phyloP scores from a whole-genome alignment of 2,329 filamentous ascomycete species.

The Aspergillus niger region DNA sequence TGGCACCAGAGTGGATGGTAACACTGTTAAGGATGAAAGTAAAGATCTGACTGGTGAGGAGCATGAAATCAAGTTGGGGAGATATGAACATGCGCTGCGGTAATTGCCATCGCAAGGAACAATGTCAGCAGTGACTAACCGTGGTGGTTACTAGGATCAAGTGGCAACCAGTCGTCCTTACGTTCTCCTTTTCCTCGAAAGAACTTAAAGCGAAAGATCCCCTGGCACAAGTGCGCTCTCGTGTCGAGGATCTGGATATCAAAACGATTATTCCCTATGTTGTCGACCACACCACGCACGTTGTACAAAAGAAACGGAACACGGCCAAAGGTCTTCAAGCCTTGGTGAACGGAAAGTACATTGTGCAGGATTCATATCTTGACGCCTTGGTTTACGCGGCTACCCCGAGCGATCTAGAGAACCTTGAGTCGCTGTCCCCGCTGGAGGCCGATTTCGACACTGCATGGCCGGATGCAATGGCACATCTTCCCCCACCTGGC shows the following conservation, averaged over 20 bases:
- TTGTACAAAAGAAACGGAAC: conserved; percentile 86
- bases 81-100: conserved; percentile 60
- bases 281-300: conserved; percentile 73
- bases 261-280: conserved; percentile 78
- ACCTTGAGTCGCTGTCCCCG: conserved; percentile 54
- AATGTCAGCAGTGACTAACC: background rate
- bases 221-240: conserved; percentile 61
- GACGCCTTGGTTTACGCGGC: conserved; percentile 69
- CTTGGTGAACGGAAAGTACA: conserved; percentile 74
- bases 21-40: conserved; percentile 65
- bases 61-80: conserved; percentile 72
- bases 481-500: conserved; percentile 72
- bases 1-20: conserved; percentile 76
- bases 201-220: conserved; percentile 67
- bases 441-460: conserved; percentile 79
- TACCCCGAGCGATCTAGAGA: conserved; percentile 52
- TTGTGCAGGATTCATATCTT: conserved; percentile 74
- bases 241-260: conserved; percentile 82
- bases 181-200: conserved; percentile 73
- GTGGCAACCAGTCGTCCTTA: conserved; percentile 81
- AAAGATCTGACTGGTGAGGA: conserved; percentile 58
- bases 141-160: conserved; percentile 57
- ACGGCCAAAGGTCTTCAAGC: conserved; percentile 84
- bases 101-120: conserved; percentile 22
- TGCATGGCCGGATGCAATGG: conserved; percentile 73